phyloP scores from a whole-genome alignment of 305 asterid species.

The Fraxinus floribunda region DNA sequence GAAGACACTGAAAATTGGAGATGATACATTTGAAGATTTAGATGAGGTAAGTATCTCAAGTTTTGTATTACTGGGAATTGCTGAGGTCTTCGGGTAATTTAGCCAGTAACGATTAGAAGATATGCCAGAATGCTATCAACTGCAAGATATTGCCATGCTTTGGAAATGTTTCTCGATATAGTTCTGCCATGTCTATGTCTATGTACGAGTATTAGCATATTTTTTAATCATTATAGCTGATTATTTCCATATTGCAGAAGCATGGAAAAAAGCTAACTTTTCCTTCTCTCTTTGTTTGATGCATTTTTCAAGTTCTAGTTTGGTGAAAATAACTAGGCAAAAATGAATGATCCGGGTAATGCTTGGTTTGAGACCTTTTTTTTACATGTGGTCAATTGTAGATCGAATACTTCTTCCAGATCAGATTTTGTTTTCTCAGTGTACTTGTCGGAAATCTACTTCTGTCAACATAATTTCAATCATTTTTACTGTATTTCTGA shows the following conservation, averaged over 20 bases:
- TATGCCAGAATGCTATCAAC: constrained; percentile 3
- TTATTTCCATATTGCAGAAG: background rate
- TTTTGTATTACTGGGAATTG: background rate
- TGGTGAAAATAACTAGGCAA: background rate
- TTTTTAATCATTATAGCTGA: background rate
- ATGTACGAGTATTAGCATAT: background rate
- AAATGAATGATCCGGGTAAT: background rate
- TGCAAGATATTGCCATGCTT: background rate
- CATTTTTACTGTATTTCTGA: background rate
- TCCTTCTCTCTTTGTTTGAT: background rate
- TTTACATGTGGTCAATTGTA: background rate
- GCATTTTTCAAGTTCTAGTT: background rate
- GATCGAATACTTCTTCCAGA: background rate
- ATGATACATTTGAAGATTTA: constrained; percentile 92
- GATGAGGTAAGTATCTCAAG: constrained; percentile 65
- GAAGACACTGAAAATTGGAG: constrained; percentile 89
- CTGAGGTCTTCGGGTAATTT: background rate
- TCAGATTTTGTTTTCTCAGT: background rate
- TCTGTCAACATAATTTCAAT: background rate
- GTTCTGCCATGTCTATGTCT: background rate
- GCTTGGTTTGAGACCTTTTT: background rate
- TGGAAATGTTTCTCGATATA: background rate
- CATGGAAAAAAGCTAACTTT: background rate
- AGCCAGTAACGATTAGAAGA: background rate
- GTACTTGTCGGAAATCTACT: background rate